These are phyloP conservation scores for Periglandula ipomoeae DNA, from an alignment of 2,329 filamentous ascomycete species.

Conservation along the genomic window DNA sequence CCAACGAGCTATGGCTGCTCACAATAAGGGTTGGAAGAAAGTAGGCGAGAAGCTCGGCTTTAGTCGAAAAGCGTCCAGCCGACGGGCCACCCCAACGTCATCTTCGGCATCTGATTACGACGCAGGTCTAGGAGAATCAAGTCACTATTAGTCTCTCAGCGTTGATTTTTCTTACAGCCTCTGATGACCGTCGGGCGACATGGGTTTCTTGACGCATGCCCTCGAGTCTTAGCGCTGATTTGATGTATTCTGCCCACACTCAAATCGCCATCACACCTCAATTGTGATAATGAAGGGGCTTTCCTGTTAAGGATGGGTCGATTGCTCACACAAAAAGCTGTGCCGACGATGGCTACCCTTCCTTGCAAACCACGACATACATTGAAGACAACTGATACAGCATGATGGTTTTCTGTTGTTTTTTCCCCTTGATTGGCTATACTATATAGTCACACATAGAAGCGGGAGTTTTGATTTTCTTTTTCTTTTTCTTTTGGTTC, in stretches of 20 bases:
- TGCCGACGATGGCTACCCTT: no score
- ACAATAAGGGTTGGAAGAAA: conserved; percentile 55
- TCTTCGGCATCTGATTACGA: conserved; percentile 28
- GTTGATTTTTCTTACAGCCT: no score
- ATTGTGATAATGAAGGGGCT: no score
- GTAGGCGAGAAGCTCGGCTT: conserved; percentile 53
- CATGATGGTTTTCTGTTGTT: no score
- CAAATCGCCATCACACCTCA: no score
- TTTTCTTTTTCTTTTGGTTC: not conserved
- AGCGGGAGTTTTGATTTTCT: conserved; percentile 1
- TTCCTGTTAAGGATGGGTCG: no score
- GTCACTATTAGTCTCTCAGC: no score
- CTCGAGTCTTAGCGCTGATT: no score
- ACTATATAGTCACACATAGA: not conserved
- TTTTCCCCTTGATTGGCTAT: not conserved
- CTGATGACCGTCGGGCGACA: no score
- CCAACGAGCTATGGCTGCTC: conserved; percentile 44
- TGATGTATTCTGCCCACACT: no score
- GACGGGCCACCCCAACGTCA: conserved; percentile 34
- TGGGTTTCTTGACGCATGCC: no score
- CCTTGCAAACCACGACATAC: not conserved
- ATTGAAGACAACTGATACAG: not conserved
- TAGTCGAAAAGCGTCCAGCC: conserved; percentile 40
- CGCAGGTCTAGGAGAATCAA: conserved; percentile 24
- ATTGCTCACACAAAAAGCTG: no score